These are phyloP conservation scores for Ophiostoma populinum DNA, from an alignment of 2,329 filamentous ascomycete species.

Conservation along the genomic window DNA sequence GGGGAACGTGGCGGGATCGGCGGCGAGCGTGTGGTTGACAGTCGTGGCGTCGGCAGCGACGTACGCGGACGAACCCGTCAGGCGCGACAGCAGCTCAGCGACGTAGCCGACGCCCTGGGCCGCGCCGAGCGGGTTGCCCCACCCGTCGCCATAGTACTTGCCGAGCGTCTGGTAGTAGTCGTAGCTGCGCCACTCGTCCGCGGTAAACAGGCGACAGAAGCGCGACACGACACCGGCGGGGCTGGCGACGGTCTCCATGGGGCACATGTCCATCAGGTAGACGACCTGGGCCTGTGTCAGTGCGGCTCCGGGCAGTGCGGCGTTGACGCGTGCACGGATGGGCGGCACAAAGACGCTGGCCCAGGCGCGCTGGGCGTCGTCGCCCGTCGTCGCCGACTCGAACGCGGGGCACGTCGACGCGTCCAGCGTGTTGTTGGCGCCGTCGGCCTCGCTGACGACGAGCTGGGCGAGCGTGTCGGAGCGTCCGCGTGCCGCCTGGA, in stretches of 20 bases:
- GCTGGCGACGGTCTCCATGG: slow-evolving; percentile 57
- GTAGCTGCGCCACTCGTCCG: slow-evolving; percentile 58
- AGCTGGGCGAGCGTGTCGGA: slow-evolving; percentile 25
- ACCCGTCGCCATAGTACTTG: slow-evolving; percentile 71
- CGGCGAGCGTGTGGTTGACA: slow-evolving; percentile 63
- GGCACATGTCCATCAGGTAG: slow-evolving; percentile 74
- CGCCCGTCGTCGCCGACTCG: slow-evolving; percentile 34
- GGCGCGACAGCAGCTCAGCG: slow-evolving; percentile 70
- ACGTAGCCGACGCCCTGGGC: slow-evolving; percentile 77
- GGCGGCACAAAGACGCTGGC: slow-evolving; percentile 43
- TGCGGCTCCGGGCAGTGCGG: slow-evolving; percentile 48
- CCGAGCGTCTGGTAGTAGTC: slow-evolving; percentile 65
- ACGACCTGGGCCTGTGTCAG: slow-evolving; percentile 45
- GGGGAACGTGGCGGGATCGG: slow-evolving; percentile 48
- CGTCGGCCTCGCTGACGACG: slow-evolving; percentile 47
- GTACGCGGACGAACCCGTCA: slow-evolving; percentile 51
- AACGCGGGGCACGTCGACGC: slow-evolving; percentile 54
- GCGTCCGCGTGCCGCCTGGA: slow-evolving; percentile 31
- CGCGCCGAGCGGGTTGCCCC: slow-evolving; percentile 61
- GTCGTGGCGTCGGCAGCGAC: slow-evolving; percentile 47
- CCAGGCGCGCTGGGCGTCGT: slow-evolving; percentile 39
- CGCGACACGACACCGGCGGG: slow-evolving; percentile 29
- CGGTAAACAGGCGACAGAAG: slow-evolving; percentile 63
- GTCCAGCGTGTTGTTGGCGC: slow-evolving; percentile 66
- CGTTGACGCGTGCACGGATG: slow-evolving; percentile 53